Conservation (phyloP, 179 eudicot genomes). For the Silene noctiflora region DNA sequence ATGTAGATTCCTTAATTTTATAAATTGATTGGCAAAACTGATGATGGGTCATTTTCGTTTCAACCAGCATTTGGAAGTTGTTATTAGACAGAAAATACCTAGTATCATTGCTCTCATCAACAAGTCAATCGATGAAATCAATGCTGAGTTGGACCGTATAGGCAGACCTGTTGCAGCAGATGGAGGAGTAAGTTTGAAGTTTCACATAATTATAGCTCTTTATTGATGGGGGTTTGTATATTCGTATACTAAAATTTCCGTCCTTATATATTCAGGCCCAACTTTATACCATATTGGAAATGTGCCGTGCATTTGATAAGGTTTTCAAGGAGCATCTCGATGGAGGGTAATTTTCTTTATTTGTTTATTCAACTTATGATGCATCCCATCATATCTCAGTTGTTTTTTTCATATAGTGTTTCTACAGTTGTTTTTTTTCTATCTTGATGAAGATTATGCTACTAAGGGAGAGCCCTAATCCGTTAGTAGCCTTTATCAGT, state of each 20-base stretch:
- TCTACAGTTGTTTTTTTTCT: too few relatives aligned
- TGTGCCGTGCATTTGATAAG: constrained; percentile 98
- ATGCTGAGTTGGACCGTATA: constrained; percentile 92
- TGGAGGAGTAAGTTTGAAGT: constrained; percentile 73
- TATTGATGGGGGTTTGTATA: not conserved
- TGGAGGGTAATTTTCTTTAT: constrained; percentile 72
- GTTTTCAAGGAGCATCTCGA: constrained; percentile 93
- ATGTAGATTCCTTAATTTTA: not conserved
- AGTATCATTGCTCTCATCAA: constrained; percentile 88
- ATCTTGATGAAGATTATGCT: too few relatives aligned
- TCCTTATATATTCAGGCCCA: constrained; percentile 63
- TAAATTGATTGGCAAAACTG: not conserved
- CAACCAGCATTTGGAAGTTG: constrained; percentile 84
- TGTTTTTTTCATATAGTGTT: not conserved
- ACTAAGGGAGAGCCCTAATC: too few relatives aligned
- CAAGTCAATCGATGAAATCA: constrained; percentile 91
- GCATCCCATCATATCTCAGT: not conserved
- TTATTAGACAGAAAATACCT: constrained; percentile 91
- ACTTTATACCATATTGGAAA: constrained; percentile 83
- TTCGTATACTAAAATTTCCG: not conserved
- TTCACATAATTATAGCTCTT: not conserved
- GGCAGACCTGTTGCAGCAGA: constrained; percentile 91
- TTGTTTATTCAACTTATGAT: not conserved
- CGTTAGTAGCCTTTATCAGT: too few relatives aligned
- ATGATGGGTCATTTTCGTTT: constrained; percentile 14